phyloP scores from a whole-genome alignment of 2,329 filamentous ascomycete genomes.

The Penicillium frequentans region DNA sequence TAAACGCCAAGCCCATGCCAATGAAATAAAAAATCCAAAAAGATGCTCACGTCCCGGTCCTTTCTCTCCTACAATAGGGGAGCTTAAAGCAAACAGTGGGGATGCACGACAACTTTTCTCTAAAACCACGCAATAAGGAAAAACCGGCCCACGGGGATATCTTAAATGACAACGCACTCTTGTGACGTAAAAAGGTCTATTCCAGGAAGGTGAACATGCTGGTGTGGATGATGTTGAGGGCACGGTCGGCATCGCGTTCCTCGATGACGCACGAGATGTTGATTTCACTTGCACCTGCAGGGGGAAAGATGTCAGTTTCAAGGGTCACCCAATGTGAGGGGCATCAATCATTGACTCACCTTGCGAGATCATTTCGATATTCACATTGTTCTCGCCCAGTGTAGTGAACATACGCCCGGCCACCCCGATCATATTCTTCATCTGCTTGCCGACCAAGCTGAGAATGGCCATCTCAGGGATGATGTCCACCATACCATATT shows the following conservation, averaged over 20 bases:
- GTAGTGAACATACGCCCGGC: slow-evolving; percentile 94
- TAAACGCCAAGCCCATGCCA: slow-evolving; percentile 26
- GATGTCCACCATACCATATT: slow-evolving; percentile 87
- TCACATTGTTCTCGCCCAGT: slow-evolving; percentile 87
- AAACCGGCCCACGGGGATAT: slow-evolving; percentile 24
- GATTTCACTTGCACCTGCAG: slow-evolving; percentile 88
- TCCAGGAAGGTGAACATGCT: slow-evolving; percentile 96
- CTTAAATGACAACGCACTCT: slow-evolving; percentile 23
- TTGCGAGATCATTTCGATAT: slow-evolving; percentile 99
- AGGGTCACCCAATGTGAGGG: not conserved
- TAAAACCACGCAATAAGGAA: slow-evolving; percentile 2
- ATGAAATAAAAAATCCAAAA: slow-evolving; percentile 3
- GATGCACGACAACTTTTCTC: not conserved
- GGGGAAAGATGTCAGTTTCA: slow-evolving; percentile 12
- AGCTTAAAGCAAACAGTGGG: not conserved
- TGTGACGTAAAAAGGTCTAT: slow-evolving; percentile 35
- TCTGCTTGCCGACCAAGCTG: slow-evolving; percentile 88
- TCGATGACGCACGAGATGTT: slow-evolving; percentile 99
- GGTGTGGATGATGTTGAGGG: slow-evolving; percentile 94
- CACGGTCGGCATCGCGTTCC: slow-evolving; percentile 82
- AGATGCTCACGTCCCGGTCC: not conserved
- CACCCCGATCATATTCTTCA: slow-evolving; percentile 97
- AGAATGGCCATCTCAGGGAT: slow-evolving; percentile 92
- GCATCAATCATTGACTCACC: slow-evolving; percentile 55
- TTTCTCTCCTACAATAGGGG: not conserved